Percentiles rank a stretch among this genome's conserved stretches.
Conservation (phyloP, 1,284 basidiomycete species). For the Moesziomyces sp. region DNA sequence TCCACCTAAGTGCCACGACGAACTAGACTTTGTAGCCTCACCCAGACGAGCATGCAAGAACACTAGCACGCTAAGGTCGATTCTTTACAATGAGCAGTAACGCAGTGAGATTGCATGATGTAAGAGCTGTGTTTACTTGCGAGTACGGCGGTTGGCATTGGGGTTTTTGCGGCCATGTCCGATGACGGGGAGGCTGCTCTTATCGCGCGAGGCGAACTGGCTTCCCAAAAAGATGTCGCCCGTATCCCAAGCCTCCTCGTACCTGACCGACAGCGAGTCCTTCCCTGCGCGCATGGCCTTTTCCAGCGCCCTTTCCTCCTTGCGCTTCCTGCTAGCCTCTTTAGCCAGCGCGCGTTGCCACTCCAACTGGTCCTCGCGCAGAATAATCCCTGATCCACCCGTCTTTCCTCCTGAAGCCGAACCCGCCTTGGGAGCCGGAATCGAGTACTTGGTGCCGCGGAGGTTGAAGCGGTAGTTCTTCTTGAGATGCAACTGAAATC, state of each 20-base stretch:
- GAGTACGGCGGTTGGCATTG: conserved; percentile 53
- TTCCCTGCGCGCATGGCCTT: conserved; percentile 54
- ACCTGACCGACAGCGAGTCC: conserved; percentile 59
- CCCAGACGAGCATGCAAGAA: too few species aligned
- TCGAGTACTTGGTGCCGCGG: conserved; percentile 91
- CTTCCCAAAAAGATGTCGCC: conserved; percentile 59
- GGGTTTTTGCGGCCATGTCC: conserved; percentile 66
- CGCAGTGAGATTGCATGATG: neutral
- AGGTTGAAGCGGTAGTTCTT: conserved; percentile 84
- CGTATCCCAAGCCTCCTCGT: conserved; percentile 64
- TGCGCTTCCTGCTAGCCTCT: conserved; percentile 54
- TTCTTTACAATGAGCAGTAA: too few species aligned
- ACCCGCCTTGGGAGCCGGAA: conserved; percentile 90
- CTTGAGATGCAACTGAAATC: conserved; percentile 64
- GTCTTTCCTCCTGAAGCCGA: conserved; percentile 54
- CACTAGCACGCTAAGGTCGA: too few species aligned
- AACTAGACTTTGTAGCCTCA: too few species aligned
- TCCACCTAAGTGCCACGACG: neutral
- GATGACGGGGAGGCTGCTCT: conserved; percentile 57
- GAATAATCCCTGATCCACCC: conserved; percentile 53
- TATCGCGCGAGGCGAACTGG: conserved; percentile 26
- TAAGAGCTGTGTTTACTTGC: conserved; percentile 17
- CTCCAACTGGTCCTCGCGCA: conserved; percentile 66
- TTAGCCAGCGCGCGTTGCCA: conserved; percentile 63
- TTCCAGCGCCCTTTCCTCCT: conserved; percentile 55